Evolutionary conservation across 2,329 filamentous ascomycete genomes (phyloP), one percentile per base, ranked within the genome.

Genomic region (Phialemonium atrogriseum): DNA sequence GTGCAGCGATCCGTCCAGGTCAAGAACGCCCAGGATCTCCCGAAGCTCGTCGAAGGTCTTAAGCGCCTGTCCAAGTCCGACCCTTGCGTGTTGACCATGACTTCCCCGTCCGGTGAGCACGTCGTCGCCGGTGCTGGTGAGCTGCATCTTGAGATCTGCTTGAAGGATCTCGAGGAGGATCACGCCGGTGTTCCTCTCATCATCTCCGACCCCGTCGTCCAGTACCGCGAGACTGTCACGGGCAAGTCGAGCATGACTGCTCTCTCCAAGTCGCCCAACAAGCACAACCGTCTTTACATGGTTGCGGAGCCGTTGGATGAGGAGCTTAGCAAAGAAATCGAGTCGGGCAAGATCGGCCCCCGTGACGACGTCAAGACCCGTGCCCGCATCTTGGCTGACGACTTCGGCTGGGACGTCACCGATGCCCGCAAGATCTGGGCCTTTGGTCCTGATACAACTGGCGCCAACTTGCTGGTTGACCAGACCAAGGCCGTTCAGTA

Each of bases 401-500:
- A 98, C 56, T 84, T 84, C 73, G 89, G 87, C 62, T 98, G 91
- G 91, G 91, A 98, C 69, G 88, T 98, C 58, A 98, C 91, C 54
- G 91, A 98, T 66, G 91, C 91, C 68, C 87, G 93, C 72, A 98
- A 98, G 86, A 98, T 98, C 66, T 98, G 91, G 91, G 93, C 85
- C 64, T 98, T 98, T 71, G 91, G 91, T 68, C 91, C 91, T 54
- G 91, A 98, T 67, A 94, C 87, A 62, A 91, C 73, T 58, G 91
- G 91, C 66, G 82, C 91, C 77, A 98, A 98, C 80, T 72, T 98
- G 77, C 74, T 98, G 52, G 80, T 98, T 59, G 91, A 98, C 70
- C 91, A 96, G 82, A 95, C 89, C 77, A 98, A 96, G 85, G 91
- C 91, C 53, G 91, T 98, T 49, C 91, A 98, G 76, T 98, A 96